These are phyloP conservation scores for Sarocladium oryzae DNA, from an alignment of 2,329 filamentous ascomycete genomes.

Conservation along the genomic window DNA sequence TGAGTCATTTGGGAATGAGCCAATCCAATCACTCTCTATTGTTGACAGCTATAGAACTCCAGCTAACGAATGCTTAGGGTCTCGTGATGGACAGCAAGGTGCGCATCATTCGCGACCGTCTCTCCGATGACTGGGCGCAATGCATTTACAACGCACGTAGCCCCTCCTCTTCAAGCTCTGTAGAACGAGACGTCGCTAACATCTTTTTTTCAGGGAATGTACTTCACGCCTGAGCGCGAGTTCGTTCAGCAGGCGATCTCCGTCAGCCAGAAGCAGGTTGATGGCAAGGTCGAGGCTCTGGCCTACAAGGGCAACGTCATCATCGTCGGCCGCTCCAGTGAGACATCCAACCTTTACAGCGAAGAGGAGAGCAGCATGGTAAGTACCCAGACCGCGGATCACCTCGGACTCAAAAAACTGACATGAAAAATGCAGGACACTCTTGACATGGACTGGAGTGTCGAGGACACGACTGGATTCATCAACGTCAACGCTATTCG, in stretches of 20 bases:
- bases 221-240: conserved; percentile 46
- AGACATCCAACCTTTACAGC: conserved; percentile 44
- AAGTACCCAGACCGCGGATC: conserved; percentile 37
- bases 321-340: conserved; percentile 37
- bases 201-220: conserved; percentile 33
- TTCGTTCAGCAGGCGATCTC: conserved; percentile 56
- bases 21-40: background rate
- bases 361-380: conserved; percentile 46
- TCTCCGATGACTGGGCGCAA: conserved; percentile 38
- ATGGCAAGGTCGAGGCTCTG: conserved; percentile 22
- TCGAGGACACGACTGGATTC: conserved; percentile 62
- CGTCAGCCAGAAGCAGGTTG: conserved; percentile 48
- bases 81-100: conserved; percentile 50
- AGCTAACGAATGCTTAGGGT: conserved; percentile 25
- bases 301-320: conserved; percentile 43
- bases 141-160: conserved; percentile 41
- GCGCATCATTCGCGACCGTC: conserved; percentile 46
- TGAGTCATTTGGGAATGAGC: background rate
- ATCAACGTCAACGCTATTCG: conserved; percentile 65
- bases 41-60: background rate
- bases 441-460: conserved; percentile 54
- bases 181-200: conserved; percentile 22
- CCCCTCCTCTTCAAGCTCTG: conserved; percentile 12
- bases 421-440: background rate
- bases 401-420: conserved; percentile 19